Percentiles rank a stretch among this genome's conserved stretches.
Evolutionary conservation across 495 filamentous ascomycete species (phyloP).

Genomic region (Cetradonia linearis): DNA sequence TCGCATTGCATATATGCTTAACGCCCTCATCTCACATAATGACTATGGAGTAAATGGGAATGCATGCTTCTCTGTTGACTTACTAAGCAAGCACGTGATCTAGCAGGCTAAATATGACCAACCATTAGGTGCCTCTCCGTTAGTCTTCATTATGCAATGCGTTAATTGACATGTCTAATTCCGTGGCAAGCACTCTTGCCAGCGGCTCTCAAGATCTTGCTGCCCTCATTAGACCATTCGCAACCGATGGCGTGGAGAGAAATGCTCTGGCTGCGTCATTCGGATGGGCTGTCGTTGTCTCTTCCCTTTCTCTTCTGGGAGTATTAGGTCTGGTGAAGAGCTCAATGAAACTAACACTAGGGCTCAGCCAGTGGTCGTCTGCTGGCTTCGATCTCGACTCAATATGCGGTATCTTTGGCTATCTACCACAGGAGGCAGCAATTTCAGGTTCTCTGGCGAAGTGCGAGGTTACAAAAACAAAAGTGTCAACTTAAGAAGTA

Average conservation of each 20-base stretch:
- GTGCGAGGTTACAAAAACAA: neutral
- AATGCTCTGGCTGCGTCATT: neutral
- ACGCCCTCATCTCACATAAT: too few species aligned
- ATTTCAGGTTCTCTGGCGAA: neutral
- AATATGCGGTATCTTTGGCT: neutral
- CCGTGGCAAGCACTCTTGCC: neutral
- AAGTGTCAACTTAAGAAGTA: neutral
- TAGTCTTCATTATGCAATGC: too few species aligned
- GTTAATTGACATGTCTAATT: neutral
- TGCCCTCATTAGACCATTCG: neutral
- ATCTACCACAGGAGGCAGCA: neutral
- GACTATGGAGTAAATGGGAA: too few species aligned
- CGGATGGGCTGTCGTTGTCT: neutral
- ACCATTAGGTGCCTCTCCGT: too few species aligned
- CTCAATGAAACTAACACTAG: neutral
- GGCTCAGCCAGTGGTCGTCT: neutral
- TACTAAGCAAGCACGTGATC: too few species aligned
- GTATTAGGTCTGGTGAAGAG: constrained; percentile 2
- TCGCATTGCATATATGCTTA: too few species aligned
- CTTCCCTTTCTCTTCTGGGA: neutral
- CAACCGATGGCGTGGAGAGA: neutral
- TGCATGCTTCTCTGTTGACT: too few species aligned
- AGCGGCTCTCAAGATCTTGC: neutral
- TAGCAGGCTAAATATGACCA: too few species aligned
- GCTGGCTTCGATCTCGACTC: constrained; percentile 6